These are phyloP conservation scores for Mycena capillaripes DNA, from an alignment of 768 basidiomycete species.

Conservation along the genomic window DNA sequence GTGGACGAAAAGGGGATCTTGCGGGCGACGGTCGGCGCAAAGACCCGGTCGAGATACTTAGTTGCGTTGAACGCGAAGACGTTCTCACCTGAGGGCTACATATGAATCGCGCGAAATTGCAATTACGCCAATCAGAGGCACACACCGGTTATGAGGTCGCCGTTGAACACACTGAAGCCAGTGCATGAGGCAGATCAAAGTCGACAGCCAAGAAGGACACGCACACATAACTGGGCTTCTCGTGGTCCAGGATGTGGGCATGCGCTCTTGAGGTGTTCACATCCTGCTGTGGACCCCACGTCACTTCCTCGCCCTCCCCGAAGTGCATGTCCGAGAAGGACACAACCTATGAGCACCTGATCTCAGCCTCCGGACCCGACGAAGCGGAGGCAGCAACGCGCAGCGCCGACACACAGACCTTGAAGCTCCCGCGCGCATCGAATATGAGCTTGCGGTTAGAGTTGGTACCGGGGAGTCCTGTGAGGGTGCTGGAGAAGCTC, in stretches of 20 bases:
- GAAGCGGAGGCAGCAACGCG: too few relatives aligned
- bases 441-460: too few relatives aligned
- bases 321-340: conserved; percentile 40
- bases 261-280: conserved; percentile 24
- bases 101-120: too few relatives aligned
- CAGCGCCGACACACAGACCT: too few relatives aligned
- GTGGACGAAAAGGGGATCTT: conserved; percentile 33
- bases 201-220: not conserved
- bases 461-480: too few relatives aligned
- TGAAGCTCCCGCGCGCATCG: too few relatives aligned
- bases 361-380: too few relatives aligned
- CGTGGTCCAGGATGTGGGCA: conserved; percentile 20
- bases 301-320: conserved; percentile 30
- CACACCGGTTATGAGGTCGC: conserved; percentile 36
- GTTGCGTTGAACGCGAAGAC: conserved; percentile 35
- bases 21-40: conserved; percentile 30
- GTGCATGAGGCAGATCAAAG: not conserved
- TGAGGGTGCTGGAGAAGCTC: too few relatives aligned
- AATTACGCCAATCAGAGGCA: not conserved
- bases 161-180: conserved; percentile 34
- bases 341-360: too few relatives aligned
- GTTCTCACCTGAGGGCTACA: conserved; percentile 27
- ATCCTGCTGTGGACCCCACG: conserved; percentile 34
- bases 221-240: conserved; percentile 34
- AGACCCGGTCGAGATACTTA: conserved; percentile 34